Base-by-base conservation (phyloP, 768 basidiomycete genomes). In the Boletus subcaerulescens region DNA sequence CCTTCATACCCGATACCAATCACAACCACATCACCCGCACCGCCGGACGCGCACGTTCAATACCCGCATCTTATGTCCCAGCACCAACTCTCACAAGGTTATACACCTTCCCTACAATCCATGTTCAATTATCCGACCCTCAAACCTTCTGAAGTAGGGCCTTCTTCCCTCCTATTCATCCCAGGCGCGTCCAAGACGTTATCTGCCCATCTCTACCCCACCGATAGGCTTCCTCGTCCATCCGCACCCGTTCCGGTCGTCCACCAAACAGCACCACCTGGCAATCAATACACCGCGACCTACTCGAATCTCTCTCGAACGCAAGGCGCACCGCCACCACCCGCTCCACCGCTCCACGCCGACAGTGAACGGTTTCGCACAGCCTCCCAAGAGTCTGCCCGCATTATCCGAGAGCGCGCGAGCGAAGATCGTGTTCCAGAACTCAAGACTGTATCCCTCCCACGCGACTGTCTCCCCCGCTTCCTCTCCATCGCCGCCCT, bases 61-160 rank as follows among this genome's bases (percentile, higher is more conserved):
- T 89, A 88, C 61, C 88, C 89, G 1, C 75, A 81, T 15, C 79
- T 91, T 33, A 92, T 92, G 90, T 84, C 85, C 1, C 80, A 81
- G 52, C 91, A 92, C 55, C 90, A 92, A 68, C 79, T 83, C 52
- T 77, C 73, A 48, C 90, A 92, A 63, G 90, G 90, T 38, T 92
- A 92, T 63, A 79, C 78, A 24, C 89, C 89, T 1, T 90, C 87
- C 6, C 68, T 85, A n/a, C 80, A 81, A 51, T 89, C 87, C 22
- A 91, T 89, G 86, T 90, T 89, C 67, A 56, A 65, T 65, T 69
- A 65, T 72, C 64, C 59, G 54, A 64, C 54, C 65, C 59, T 70
- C 69, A 57, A 61, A 67, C 58, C 67, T 48, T 61, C 70, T 40
- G 70, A 74, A 52, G 64, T 69, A 40, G 70, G 69, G 20, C 64